Evolutionary conservation across 768 basidiomycete genomes (phyloP).

Genomic region (Amanita subjunquillea): DNA sequence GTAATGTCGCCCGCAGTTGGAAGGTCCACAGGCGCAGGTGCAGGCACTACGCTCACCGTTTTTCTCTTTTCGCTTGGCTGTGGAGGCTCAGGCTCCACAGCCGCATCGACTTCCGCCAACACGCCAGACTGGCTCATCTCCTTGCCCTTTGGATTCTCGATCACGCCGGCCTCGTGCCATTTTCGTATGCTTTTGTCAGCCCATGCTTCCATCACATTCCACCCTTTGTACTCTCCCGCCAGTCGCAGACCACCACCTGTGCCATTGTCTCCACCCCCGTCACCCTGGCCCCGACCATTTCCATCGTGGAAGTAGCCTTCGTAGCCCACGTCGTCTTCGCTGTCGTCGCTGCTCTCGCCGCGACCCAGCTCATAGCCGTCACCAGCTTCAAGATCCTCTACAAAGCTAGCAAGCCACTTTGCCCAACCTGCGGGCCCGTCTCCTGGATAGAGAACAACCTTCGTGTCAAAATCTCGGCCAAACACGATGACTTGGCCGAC

Average conservation of each 20-base stretch:
- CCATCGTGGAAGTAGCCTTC: conserved; percentile 83
- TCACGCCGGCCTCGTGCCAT: conserved; percentile 76
- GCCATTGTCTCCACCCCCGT: conserved; percentile 69
- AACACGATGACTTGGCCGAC: conserved; percentile 95
- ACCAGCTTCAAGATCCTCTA: conserved; percentile 84
- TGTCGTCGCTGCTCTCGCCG: conserved; percentile 53
- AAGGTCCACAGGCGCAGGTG: conserved; percentile 58
- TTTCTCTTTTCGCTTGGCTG: conserved; percentile 24
- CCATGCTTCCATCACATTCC: conserved; percentile 90
- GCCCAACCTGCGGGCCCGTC: conserved; percentile 93
- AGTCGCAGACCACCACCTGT: conserved; percentile 62
- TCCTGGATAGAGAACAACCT: conserved; percentile 89
- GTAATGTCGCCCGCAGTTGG: conserved; percentile 56
- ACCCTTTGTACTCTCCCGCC: conserved; percentile 82
- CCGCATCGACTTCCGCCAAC: conserved; percentile 25
- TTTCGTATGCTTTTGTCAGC: conserved; percentile 80
- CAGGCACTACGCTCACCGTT: conserved; percentile 60
- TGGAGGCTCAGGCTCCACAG: conserved; percentile 14
- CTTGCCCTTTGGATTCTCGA: conserved; percentile 43
- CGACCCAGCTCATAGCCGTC: conserved; percentile 79
- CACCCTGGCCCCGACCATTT: conserved; percentile 64
- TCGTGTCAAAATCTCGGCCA: conserved; percentile 97
- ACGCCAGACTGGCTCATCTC: conserved; percentile 42
- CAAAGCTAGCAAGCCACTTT: conserved; percentile 84
- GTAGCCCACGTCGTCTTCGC: conserved; percentile 80